Conservation (phyloP, 306 rosid species). For the Adenanthera pavonina region DNA sequence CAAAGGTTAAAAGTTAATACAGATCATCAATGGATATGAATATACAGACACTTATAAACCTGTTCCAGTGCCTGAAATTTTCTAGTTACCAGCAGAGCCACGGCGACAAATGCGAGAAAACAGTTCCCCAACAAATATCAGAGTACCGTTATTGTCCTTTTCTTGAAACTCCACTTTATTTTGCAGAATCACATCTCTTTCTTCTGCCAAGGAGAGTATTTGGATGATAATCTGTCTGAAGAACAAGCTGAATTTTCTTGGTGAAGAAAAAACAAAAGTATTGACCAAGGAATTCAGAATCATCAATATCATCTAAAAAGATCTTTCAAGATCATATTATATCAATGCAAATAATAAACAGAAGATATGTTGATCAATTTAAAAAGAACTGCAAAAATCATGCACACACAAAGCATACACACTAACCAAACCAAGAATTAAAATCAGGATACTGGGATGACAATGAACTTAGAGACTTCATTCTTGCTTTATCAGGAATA, state of each 20-base stretch:
- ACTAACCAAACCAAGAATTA: constrained; percentile 32
- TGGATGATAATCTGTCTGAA: constrained; percentile 80
- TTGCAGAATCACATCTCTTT: constrained; percentile 43
- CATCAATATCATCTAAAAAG: constrained; percentile 28
- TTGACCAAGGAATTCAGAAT: constrained; percentile 22
- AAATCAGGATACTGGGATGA: constrained; percentile 86
- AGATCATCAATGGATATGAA: not conserved
- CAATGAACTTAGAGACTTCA: constrained; percentile 61
- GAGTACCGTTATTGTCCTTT: constrained; percentile 51
- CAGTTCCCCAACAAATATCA: constrained; percentile 79
- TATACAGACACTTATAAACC: constrained; percentile 4
- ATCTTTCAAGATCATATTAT: constrained; percentile 28
- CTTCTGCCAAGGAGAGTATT: constrained; percentile 74
- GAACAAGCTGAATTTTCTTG: constrained; percentile 66
- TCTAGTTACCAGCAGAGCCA: constrained; percentile 86
- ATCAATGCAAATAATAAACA: constrained; percentile 19
- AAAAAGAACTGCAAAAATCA: constrained; percentile 27
- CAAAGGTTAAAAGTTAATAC: constrained; percentile 29
- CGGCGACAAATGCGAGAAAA: constrained; percentile 91
- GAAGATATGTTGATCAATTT: constrained; percentile 10
- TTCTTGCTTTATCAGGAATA: constrained; percentile 90
- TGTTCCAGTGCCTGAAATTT: constrained; percentile 37
- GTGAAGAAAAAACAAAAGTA: constrained; percentile 57
- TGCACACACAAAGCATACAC: constrained; percentile 23
- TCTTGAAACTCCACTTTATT: constrained; percentile 33